Conservation (phyloP, 2,329 filamentous ascomycete genomes). For the Aspergillus oerlinghausenensis region DNA sequence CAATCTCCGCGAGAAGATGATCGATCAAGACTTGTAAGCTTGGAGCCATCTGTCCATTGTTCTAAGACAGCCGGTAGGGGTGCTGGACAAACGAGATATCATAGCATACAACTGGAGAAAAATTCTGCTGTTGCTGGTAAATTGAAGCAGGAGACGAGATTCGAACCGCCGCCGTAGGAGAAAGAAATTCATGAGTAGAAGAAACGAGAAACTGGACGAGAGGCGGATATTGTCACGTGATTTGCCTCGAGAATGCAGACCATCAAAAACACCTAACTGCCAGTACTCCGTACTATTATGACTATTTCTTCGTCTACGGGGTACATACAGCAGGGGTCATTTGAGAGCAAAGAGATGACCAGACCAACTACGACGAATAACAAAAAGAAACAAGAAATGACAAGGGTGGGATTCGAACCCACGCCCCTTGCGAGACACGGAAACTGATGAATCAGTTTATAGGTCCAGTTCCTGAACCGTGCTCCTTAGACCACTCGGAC, state of each 20-base stretch:
- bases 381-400: neutral
- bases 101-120: conserved; percentile 1
- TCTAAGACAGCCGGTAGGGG: neutral
- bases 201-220: neutral
- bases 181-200: conserved; percentile 3
- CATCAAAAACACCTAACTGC: no score
- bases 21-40: conserved; percentile 55
- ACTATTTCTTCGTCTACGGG: neutral
- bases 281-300: no score
- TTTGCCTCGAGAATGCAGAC: neutral
- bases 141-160: conserved; percentile 19
- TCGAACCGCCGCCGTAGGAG: conserved; percentile 27
- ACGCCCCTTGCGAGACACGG: neutral
- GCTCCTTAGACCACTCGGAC: neutral
- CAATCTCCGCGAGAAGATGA: conserved; percentile 55
- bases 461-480: neutral
- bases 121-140: neutral
- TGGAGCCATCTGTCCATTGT: conserved; percentile 38
- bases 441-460: neutral
- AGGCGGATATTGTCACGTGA: neutral
- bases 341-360: neutral
- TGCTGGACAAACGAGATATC: neutral
- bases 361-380: no score
- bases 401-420: neutral
- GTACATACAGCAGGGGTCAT: no score